These are phyloP conservation scores for Paramecium tetraurelia DNA, from an alignment of 73 alveolate genomes.

Conservation along the genomic window DNA sequence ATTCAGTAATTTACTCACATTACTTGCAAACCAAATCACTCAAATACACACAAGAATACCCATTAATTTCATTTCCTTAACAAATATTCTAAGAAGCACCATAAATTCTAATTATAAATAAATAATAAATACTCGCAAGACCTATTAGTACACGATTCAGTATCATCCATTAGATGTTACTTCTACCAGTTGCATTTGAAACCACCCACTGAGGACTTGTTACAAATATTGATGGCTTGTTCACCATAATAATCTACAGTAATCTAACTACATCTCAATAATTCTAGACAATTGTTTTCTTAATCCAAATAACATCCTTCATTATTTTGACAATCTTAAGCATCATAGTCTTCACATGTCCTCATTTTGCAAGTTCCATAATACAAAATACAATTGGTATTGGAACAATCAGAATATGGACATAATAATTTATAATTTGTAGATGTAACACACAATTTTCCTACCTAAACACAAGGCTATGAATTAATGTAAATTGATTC, in stretches of 20 bases:
- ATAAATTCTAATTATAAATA: neutral
- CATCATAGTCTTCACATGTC: neutral
- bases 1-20: slow-evolving; percentile 6
- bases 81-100: neutral
- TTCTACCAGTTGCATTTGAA: neutral
- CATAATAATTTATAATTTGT: neutral
- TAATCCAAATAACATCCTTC: neutral
- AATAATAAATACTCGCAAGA: neutral
- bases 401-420: slow-evolving; percentile 12
- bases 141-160: neutral
- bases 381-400: neutral
- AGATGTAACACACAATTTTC: neutral
- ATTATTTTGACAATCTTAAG: neutral
- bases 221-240: neutral
- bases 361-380: neutral
- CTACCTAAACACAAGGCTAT: neutral
- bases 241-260: neutral
- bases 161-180: neutral
- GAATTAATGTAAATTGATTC: neutral
- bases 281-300: neutral
- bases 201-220: neutral
- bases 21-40: neutral
- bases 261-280: neutral
- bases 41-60: neutral
- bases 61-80: slow-evolving; percentile 21